Base-by-base conservation (phyloP, 2,329 filamentous ascomycete species). In the Aureobasidium musti region DNA sequence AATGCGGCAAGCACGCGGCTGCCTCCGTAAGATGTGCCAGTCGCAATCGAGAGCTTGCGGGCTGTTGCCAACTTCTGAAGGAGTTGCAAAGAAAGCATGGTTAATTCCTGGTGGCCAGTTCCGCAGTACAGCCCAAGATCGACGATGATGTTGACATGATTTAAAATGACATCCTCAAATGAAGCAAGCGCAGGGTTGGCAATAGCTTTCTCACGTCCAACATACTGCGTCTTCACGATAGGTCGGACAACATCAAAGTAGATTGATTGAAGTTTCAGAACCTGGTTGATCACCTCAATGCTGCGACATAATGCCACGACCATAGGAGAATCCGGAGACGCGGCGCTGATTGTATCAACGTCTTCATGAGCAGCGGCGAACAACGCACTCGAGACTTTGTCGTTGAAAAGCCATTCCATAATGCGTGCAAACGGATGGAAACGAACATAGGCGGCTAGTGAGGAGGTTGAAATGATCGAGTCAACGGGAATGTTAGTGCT, bases 371-470 rank as follows among this genome's bases (percentile, higher is more conserved):
- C 86, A 13, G 90, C 86, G 66, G 86, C 84, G 77, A 97, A 94
- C 1, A 99, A 79, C 17, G 89, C 86, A 70, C 86, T 86, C 72
- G 96, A 87, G 26, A 97, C 91, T 70, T 90, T 91, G 73, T 96
- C 91, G 74, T 96, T 97, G 78, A 96, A 97, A 78, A 99, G 86
- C 92, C 95, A 98, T 75, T 99, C 95, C 91, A 98, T 97, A 19
- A 96, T 89, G 67, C 96, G 87, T 3, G 91, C 88, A 74, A 98
- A 99, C 0, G 96, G 94, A 78, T 99, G 96, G 63, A 97, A 84
- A 28, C 88, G 87, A 67, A 95, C 87, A 75, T 99, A 99, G 6
- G 86, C 84, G 59, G 88, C 86, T 5, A 98, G 82, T 66, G 91
- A 90, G 2, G 89, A 89, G 4, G 91, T 84, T 49, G 84, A 84